These are phyloP conservation scores for Zygosaccharomyces lentus DNA, from an alignment of 805 yeast genomes.

Conservation along the genomic window DNA sequence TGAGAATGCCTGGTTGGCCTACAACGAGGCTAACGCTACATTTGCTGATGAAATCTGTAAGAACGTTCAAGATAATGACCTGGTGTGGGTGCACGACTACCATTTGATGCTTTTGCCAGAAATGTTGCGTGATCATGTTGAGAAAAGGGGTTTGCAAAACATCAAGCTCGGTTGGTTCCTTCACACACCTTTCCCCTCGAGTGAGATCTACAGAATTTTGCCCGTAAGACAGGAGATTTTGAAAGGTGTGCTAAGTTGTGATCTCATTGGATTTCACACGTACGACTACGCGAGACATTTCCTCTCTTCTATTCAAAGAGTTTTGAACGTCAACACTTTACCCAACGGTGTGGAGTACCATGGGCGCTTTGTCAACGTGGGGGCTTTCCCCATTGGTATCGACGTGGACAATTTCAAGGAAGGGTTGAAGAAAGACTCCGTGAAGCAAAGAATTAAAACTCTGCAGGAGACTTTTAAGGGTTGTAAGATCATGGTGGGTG, in stretches of 20 bases:
- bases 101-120: constrained; percentile 94
- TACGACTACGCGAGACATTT: constrained; percentile 98
- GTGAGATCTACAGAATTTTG: constrained; percentile 90
- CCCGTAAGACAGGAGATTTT: constrained; percentile 93
- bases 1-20: constrained; percentile 97
- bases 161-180: constrained; percentile 87
- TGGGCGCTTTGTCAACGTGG: constrained; percentile 75
- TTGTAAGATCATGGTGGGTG: constrained; percentile 88
- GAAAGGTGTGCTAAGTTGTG: constrained; percentile 89
- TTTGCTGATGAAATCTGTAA: constrained; percentile 73
- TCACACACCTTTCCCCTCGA: constrained; percentile 97
- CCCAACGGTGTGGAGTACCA: constrained; percentile 86
- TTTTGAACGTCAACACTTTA: constrained; percentile 72
- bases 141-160: constrained; percentile 39
- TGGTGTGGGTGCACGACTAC: constrained; percentile 97
- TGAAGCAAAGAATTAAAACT: constrained; percentile 58
- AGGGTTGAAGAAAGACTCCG: constrained; percentile 63
- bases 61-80: constrained; percentile 72
- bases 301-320: constrained; percentile 79
- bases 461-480: constrained; percentile 66
- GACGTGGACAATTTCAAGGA: constrained; percentile 87
- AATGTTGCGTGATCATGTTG: constrained; percentile 58
- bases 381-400: constrained; percentile 99
- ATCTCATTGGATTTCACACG: constrained; percentile 96
- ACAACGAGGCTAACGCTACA: constrained; percentile 81